Evolutionary conservation across 306 rosid species (phyloP), one percentile per base, ranked within the genome.

Genomic region (Gastrolobium villosum): DNA sequence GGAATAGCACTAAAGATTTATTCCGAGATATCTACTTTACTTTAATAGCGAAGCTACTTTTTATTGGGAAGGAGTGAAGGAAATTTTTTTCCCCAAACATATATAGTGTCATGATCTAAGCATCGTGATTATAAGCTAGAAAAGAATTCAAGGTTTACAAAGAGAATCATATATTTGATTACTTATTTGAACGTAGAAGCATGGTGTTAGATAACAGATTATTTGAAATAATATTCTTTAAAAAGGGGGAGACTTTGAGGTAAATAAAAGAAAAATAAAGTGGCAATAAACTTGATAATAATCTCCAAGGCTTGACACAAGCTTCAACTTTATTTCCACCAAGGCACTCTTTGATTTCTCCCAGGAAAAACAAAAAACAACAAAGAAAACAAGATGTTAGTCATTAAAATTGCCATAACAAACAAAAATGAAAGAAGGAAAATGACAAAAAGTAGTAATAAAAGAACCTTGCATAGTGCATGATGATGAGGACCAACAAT

Each of bases 271-370:
- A 55, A 43, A 60, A 10, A 74, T 56, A 46, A 13, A 41, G 43
- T 11, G 35, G 67, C 34, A 59, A 45, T 9, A 60, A 60, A 74
- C 65, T 75, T 62, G 14, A 26, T 48, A 75, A 62, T 6, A 62
- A 37, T 20, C 48, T 20, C 26, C 26, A 20, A 20, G 40, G 30
- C 61, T 46, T 48, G 13, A 3, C 0, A 36, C 37, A 45, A 5
- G 35, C 60, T 54, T 48, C 39, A 64, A 15, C 70, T 64, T 9
- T 31, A 20, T 43, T 65, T 41, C 26, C 71, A 65, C 50, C 34
- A 62, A 36, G 68, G 46, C 11, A 41, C 31, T 15, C 48, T 43
- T 55, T 8, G 45, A 5, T 15, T 20, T 59, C 43, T 7, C 32
- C 30, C 0, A 8, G 13, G 5, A 67, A 45, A 35, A 30, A 6